Percentiles rank a stretch among this genome's conserved stretches.
phyloP scores from a whole-genome alignment of 2,329 filamentous ascomycete genomes.

The Epichloe aotearoae region DNA sequence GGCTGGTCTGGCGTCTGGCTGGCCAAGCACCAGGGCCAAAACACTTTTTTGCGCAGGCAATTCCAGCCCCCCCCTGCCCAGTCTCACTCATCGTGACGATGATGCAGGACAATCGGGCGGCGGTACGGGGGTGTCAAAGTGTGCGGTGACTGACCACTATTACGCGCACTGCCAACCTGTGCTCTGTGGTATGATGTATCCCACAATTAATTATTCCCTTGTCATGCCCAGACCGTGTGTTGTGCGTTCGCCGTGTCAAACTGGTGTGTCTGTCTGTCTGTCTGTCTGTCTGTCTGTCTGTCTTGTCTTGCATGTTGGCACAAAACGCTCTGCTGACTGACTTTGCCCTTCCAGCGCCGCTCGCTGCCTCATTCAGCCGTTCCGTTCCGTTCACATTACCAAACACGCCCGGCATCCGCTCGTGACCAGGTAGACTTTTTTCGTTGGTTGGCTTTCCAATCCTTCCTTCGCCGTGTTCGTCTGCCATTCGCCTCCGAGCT shows the following conservation, averaged over 20 bases:
- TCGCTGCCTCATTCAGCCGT: too few relatives aligned
- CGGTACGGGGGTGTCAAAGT: background rate
- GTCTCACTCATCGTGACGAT: slow-evolving; percentile 1
- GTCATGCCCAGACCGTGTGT: slow-evolving; percentile 1
- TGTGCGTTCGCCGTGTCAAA: slow-evolving; percentile 8
- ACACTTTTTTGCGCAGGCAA: background rate
- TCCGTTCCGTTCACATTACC: too few relatives aligned
- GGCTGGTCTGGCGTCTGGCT: background rate
- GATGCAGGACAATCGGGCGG: slow-evolving; percentile 5
- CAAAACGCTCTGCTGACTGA: background rate
- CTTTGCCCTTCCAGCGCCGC: background rate
- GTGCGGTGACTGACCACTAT: slow-evolving; percentile 1
- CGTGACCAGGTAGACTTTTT: background rate
- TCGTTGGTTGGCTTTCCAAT: too few relatives aligned
- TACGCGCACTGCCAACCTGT: background rate
- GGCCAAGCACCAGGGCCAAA: background rate
- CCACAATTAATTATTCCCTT: background rate
- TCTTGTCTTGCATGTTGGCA: slow-evolving; percentile 7
- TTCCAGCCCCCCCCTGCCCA: slow-evolving; percentile 2
- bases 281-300: too few relatives aligned
- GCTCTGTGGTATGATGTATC: too few relatives aligned
- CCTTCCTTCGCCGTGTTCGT: background rate
- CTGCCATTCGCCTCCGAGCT: background rate
- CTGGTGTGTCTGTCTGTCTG: background rate
- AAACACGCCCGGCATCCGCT: background rate